Base-by-base conservation (phyloP, 2,329 filamentous ascomycete species). In the Biscogniauxia sp. region DNA sequence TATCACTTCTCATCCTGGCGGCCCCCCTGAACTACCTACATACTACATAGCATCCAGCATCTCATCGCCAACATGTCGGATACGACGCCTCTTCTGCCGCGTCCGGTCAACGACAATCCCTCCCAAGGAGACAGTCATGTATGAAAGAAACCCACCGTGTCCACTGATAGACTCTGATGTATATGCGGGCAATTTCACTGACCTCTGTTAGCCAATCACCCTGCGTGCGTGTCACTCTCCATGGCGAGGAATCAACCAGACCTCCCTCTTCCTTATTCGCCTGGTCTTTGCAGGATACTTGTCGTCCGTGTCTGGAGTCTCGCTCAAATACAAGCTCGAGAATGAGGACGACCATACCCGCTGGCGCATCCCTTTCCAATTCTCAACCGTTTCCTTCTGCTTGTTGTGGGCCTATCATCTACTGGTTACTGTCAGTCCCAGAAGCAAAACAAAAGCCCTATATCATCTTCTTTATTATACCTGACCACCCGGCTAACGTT, bases 161-260 rank as follows among this genome's bases (percentile, higher is more conserved):
- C 1, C n/a, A 23, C 41, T 20, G 53, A 20, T 13, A 26, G 15
- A 52, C 37, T 2, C 37, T 32, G 28, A 52, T 50, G 4, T 17
- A 5, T 37, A 15, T 41, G 51, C 6, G 20, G 11, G 62, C 71
- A 58, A 70, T 58, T 51, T 63, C 20, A 59, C 32, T 63, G 25
- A 59, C 32, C 15, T 9, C 5, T n/a, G 7, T 50, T 53, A 84
- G 81, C 79, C 81, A 26, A 79, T 82, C 15, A 83, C 81, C 59
- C 75, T 83, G 15, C 79, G 81, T 67, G 80, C 77, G 53, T 80
- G 78, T 50, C 82, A 84, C 63, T 84, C 82, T 1, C 78, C 81
- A 20, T 84, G 82, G 80, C 66, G 73, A 6, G 75, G 68, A 56
- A 77, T 84, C 54, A 77, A 76, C 25, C 81, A 84, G 62, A 78